Base-by-base conservation (phyloP, 164 flowering plant species). In the Chloranthus sessilifolius region DNA sequence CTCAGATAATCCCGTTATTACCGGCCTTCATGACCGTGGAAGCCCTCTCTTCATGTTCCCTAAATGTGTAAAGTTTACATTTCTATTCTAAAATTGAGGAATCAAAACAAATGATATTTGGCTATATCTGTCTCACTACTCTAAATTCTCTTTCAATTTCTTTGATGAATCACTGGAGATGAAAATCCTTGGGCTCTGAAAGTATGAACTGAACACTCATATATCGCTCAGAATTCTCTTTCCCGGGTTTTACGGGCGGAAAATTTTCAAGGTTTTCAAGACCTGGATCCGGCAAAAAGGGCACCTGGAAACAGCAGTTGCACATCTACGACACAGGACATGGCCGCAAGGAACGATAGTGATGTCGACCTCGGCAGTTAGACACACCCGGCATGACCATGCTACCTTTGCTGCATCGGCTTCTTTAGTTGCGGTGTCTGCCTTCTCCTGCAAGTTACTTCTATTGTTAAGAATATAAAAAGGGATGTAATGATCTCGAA, bases 221-320 rank as follows among this genome's bases (percentile, higher is more conserved):
- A n/a, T n/a, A n/a, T n/a, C n/a, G n/a, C n/a, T n/a, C n/a, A 1
- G 38, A 10, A 34, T 34, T 40, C 43, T 16, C 11, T 40, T 28
- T 10, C 29, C 21, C 48, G 16, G 29, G 5, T 38, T 44, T 83
- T 63, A 91, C 5, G 98, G 96, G 31, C 95, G 80, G 61, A 69
- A 92, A 52, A 88, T 83, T 60, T 66, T 77, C 60, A 82, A 56
- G 22, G 80, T 68, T 63, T 73, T 82, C 0, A 79, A 72, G 15
- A 88, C 96, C 56, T 85, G 95, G 35, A 79, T 56, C 34, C 96
- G 78, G 50, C 98, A 92, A 67, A 92, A 92, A 12, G 98, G 98
- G 58, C 98, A 88, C 62, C 74, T 65, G 5, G 96, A 71, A 53
- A 92, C 94, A 49, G 95, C 88, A 59, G 94, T 69, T 9, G 95